Evolutionary conservation across 2,329 filamentous ascomycete species (phyloP).

Genomic region (Hawksworthiomyces lignivorus): DNA sequence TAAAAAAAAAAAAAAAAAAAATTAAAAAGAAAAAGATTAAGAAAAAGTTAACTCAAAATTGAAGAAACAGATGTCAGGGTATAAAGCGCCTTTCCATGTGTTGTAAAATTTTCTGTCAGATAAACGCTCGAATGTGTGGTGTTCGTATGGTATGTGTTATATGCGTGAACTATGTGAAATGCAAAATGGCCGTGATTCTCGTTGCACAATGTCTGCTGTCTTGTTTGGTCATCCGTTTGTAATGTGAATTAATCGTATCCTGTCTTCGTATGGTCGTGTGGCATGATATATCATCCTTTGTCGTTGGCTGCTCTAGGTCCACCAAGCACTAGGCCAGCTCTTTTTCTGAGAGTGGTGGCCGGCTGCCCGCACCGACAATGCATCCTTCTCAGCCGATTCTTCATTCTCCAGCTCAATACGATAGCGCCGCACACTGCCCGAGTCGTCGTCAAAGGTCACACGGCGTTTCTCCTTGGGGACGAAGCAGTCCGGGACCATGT

Average conservation of each 20-base stretch:
- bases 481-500: conserved; percentile 55
- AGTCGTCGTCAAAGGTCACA: conserved; percentile 53
- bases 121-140: background rate
- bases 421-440: conserved; percentile 56
- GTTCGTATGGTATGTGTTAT: background rate
- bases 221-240: background rate
- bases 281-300: background rate
- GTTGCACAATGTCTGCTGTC: background rate
- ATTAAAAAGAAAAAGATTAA: background rate
- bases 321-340: background rate
- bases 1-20: background rate
- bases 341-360: conserved; percentile 1
- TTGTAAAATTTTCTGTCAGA: background rate
- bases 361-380: background rate
- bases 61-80: background rate
- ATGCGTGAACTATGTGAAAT: background rate
- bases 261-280: background rate
- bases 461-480: conserved; percentile 41
- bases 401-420: conserved; percentile 49
- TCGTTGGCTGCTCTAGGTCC: background rate
- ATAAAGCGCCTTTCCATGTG: conserved; percentile 6
- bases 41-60: background rate
- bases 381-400: conserved; percentile 20
- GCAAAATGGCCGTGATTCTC: background rate
- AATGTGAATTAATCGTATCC: too few relatives aligned